phyloP scores from a whole-genome alignment of 2,329 filamentous ascomycete genomes.

The Hypoxylon sp. region DNA sequence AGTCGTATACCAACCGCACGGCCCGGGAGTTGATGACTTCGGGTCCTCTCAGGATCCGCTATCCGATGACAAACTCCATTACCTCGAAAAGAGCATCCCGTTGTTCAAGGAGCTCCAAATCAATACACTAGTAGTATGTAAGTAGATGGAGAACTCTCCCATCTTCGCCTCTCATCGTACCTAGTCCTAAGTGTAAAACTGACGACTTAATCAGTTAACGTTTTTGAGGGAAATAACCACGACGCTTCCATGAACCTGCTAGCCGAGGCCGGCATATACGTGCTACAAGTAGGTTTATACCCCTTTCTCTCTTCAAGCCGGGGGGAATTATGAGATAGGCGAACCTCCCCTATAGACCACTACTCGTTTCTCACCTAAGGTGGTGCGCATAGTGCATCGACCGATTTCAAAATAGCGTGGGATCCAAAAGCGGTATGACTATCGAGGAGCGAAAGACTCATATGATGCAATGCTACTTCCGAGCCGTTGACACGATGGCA shows the following conservation, averaged over 20 bases:
- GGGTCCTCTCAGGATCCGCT: constrained; percentile 36
- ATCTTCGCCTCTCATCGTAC: neutral
- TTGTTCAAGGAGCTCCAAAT: constrained; percentile 49
- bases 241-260: constrained; percentile 47
- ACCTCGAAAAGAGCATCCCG: constrained; percentile 46
- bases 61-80: constrained; percentile 42
- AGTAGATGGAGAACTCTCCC: neutral
- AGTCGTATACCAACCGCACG: constrained; percentile 43
- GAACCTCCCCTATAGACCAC: neutral
- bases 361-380: constrained; percentile 7
- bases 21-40: neutral
- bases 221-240: constrained; percentile 44
- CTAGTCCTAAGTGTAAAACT: neutral
- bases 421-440: neutral
- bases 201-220: constrained; percentile 24
- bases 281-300: constrained; percentile 47
- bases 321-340: neutral
- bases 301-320: neutral
- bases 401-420: neutral
- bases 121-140: constrained; percentile 51
- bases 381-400: constrained; percentile 34
- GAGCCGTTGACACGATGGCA: constrained; percentile 48
- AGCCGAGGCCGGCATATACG: constrained; percentile 50
- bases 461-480: constrained; percentile 46
- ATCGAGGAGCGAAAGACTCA: constrained; percentile 34